Evolutionary conservation across 805 yeast species (phyloP).

Genomic region (Starmerella cellae): DNA sequence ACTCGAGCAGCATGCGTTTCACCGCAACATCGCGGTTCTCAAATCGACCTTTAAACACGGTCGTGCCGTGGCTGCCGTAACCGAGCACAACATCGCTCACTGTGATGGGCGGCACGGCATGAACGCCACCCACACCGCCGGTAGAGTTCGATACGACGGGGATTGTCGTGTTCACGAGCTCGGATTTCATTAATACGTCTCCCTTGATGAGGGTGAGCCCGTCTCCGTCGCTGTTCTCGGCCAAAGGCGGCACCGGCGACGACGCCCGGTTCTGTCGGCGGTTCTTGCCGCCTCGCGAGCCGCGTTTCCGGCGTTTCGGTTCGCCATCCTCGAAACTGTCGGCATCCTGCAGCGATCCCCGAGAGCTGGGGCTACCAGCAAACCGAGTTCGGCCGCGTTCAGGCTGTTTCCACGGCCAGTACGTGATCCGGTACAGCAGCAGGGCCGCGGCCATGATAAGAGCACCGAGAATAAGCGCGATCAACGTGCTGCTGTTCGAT

Average conservation of each 20-base stretch:
- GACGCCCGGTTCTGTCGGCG: background rate
- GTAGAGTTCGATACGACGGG: too few relatives aligned
- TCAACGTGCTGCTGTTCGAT: background rate
- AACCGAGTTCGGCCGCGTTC: background rate
- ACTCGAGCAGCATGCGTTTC: constrained; percentile 82
- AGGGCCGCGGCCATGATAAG: background rate
- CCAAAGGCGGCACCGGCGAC: background rate
- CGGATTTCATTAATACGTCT: background rate
- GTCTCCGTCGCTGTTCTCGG: background rate
- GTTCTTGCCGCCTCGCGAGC: constrained; percentile 58
- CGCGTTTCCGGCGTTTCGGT: constrained; percentile 59
- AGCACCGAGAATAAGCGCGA: background rate
- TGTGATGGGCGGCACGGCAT: constrained; percentile 16
- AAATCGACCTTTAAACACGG: constrained; percentile 79
- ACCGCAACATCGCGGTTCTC: constrained; percentile 93
- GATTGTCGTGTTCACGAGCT: background rate
- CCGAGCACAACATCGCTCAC: constrained; percentile 73
- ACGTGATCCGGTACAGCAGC: background rate
- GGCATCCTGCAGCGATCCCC: too few relatives aligned
- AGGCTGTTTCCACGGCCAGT: background rate
- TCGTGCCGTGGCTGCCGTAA: constrained; percentile 93
- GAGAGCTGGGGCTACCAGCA: too few relatives aligned
- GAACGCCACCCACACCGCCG: too few relatives aligned
- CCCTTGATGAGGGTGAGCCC: background rate
- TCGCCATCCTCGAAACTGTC: background rate